Conservation (phyloP, 495 filamentous ascomycete genomes). For the Diplogelasinospora grovesii region DNA sequence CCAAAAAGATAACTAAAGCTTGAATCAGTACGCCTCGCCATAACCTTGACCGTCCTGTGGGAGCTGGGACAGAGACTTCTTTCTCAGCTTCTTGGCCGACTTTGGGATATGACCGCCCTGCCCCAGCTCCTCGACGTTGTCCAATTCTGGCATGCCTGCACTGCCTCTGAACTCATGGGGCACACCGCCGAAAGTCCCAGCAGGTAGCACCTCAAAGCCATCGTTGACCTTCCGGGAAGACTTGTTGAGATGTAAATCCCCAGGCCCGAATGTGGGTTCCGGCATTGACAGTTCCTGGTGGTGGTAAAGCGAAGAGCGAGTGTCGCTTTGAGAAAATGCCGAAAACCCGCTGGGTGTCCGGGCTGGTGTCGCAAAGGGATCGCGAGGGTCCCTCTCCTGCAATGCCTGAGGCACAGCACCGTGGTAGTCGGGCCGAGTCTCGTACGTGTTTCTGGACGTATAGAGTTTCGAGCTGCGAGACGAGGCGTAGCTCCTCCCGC, state of each 20-base stretch:
- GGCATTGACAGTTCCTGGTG: slow-evolving; percentile 8
- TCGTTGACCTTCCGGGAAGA: slow-evolving; percentile 50
- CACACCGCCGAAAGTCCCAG: slow-evolving; percentile 41
- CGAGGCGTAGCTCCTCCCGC: slow-evolving; percentile 19
- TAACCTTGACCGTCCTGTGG: background rate
- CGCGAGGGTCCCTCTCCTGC: slow-evolving; percentile 8
- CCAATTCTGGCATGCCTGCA: slow-evolving; percentile 9
- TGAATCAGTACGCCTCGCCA: background rate
- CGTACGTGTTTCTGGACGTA: slow-evolving; percentile 5
- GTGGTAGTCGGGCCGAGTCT: slow-evolving; percentile 11
- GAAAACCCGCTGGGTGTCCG: slow-evolving; percentile 24
- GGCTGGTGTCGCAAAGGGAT: slow-evolving; percentile 21
- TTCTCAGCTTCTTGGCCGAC: slow-evolving; percentile 7
- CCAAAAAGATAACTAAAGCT: background rate
- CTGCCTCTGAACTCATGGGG: slow-evolving; percentile 3
- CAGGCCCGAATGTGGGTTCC: slow-evolving; percentile 28
- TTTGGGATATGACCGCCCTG: background rate
- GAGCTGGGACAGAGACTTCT: slow-evolving; percentile 12
- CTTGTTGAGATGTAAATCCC: slow-evolving; percentile 41
- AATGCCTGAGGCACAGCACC: slow-evolving; percentile 9
- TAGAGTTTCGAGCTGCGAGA: slow-evolving; percentile 19
- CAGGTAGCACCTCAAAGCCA: slow-evolving; percentile 55
- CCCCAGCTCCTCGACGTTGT: slow-evolving; percentile 5
- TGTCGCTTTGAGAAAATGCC: slow-evolving; percentile 9
- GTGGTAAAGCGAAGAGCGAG: background rate